A percentile compares a stretch with the other conserved stretches of the same genome.
Evolutionary conservation across 78 protist genomes (phyloP).

Genomic region (Dictyostelium brefeldianum): DNA sequence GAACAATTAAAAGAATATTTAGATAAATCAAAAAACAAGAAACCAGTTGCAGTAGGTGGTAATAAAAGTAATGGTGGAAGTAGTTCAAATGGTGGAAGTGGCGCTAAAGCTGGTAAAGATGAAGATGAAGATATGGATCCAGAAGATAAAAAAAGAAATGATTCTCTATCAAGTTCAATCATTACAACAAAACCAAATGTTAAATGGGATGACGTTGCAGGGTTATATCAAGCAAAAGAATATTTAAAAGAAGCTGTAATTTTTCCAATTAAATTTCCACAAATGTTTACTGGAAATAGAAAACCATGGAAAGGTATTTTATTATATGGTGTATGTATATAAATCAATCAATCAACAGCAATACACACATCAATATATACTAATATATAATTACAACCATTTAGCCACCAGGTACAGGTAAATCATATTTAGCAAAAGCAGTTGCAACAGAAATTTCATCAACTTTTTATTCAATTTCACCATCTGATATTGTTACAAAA

Average conservation of each 20-base stretch:
- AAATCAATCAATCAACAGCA: not conserved
- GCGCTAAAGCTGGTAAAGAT: not conserved
- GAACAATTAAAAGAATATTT: conserved; percentile 87
- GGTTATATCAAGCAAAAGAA: conserved; percentile 97
- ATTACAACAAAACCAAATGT: conserved; percentile 98
- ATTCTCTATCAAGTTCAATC: conserved; percentile 61
- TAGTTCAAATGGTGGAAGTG: conserved; percentile 7
- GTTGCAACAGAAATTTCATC: conserved; percentile 98
- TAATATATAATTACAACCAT: no score
- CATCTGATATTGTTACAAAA: conserved; percentile 97
- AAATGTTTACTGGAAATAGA: conserved; percentile 96
- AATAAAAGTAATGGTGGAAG: not conserved
- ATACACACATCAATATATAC: not conserved
- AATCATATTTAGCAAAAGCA: conserved; percentile 98
- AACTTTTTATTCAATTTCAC: conserved; percentile 97
- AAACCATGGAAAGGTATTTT: conserved; percentile 99
- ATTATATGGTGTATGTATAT: conserved; percentile 94
- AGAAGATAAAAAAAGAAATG: conserved; percentile 83
- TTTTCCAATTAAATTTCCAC: conserved; percentile 98
- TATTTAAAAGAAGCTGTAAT: conserved; percentile 98
- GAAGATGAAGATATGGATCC: conserved; percentile 85
- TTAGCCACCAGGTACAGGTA: conserved; percentile 99
- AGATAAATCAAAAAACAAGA: conserved; percentile 53
- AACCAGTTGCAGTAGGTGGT: conserved; percentile 68
- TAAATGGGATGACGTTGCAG: conserved; percentile 98